Percentiles rank a stretch among this genome's conserved stretches.
These are phyloP conservation scores for Combretum micranthum DNA, from an alignment of 345 rosid species.

Conservation along the genomic window DNA sequence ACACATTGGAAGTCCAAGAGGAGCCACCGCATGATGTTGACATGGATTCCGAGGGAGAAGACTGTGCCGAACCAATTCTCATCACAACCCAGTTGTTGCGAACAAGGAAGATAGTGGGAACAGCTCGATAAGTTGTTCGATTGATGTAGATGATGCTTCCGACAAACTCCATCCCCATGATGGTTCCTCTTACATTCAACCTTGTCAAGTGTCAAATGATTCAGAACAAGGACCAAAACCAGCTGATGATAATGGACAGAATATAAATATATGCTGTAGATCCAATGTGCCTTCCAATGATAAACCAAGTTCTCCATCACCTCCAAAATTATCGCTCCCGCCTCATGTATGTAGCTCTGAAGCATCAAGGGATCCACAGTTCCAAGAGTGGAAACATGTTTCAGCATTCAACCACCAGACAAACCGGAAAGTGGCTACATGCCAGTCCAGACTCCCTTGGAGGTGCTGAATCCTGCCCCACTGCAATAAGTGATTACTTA, in stretches of 20 bases:
- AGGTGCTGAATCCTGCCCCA: slow-evolving; percentile 47
- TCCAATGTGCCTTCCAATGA: no score
- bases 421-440: slow-evolving; percentile 30
- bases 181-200: not conserved
- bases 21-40: slow-evolving; percentile 11
- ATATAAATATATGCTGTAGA: no score
- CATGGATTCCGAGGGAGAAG: slow-evolving; percentile 16
- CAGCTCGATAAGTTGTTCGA: not conserved
- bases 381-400: not conserved
- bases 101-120: not conserved
- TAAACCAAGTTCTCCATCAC: no score
- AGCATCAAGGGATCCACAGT: slow-evolving; percentile 2
- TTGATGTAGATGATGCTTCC: not conserved
- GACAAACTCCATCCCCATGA: not conserved
- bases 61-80: slow-evolving; percentile 5
- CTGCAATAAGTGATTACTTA: slow-evolving; percentile 24
- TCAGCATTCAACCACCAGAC: not conserved
- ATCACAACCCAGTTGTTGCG: not conserved
- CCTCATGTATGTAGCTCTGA: not conserved
- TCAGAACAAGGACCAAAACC: not conserved
- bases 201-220: not conserved
- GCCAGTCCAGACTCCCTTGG: slow-evolving; percentile 29
- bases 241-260: not conserved
- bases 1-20: not conserved
- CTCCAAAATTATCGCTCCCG: no score